phyloP scores from a whole-genome alignment of 2,329 filamentous ascomycete species.

The Arthroderma sp. region DNA sequence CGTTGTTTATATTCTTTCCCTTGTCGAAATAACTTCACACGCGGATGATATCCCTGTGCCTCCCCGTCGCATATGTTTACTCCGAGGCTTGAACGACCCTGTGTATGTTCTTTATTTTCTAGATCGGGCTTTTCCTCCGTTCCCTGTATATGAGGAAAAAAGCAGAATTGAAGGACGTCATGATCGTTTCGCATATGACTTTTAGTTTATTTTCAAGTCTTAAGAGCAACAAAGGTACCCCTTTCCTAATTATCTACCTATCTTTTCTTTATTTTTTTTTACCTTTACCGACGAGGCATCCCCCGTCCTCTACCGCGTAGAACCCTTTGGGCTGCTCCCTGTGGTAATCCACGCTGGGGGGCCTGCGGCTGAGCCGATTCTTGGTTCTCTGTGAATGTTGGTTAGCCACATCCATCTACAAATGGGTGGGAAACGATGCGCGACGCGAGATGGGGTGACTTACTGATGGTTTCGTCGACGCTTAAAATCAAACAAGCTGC shows the following conservation, averaged over 20 bases:
- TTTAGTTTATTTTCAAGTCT: too few species aligned
- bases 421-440: background rate
- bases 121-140: too few species aligned
- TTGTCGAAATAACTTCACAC: too few species aligned
- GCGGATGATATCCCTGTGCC: too few species aligned
- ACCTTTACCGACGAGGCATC: slow-evolving; percentile 65
- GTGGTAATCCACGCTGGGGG: slow-evolving; percentile 59
- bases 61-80: too few species aligned
- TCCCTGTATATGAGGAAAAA: too few species aligned
- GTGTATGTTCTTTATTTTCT: too few species aligned
- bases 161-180: too few species aligned
- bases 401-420: slow-evolving; percentile 1
- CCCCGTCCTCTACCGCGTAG: slow-evolving; percentile 70
- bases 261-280: background rate
- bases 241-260: background rate
- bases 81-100: too few species aligned
- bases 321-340: slow-evolving; percentile 77
- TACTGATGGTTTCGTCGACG: slow-evolving; percentile 94
- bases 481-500: slow-evolving; percentile 88
- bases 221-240: background rate
- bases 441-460: slow-evolving; percentile 15
- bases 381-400: slow-evolving; percentile 54
- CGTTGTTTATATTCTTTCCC: too few species aligned
- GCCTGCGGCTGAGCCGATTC: slow-evolving; percentile 76
- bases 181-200: too few species aligned